A percentile compares a stretch with the other conserved stretches of the same genome.
These are phyloP conservation scores for Fusarium nygamai DNA, from an alignment of 2,329 filamentous ascomycete species.

Conservation along the genomic window DNA sequence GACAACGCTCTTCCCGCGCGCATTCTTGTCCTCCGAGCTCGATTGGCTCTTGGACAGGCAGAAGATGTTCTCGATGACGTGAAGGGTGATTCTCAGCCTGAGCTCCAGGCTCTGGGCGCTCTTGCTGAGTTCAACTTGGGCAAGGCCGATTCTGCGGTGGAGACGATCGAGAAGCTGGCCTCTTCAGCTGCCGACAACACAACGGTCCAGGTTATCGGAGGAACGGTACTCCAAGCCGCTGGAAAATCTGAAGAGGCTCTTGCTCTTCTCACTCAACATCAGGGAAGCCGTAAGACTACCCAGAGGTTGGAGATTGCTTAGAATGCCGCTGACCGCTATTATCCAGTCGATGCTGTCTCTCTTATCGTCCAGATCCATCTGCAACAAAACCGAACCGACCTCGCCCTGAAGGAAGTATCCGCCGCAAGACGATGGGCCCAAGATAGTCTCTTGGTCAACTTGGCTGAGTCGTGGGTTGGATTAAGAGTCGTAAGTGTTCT, in stretches of 20 bases:
- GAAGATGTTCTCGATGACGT: slow-evolving; percentile 77
- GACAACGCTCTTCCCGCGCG: slow-evolving; percentile 81
- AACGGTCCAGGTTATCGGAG: slow-evolving; percentile 82
- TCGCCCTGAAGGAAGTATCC: slow-evolving; percentile 88
- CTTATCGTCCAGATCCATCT: slow-evolving; percentile 93
- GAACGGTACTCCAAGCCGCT: slow-evolving; percentile 81
- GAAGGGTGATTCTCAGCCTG: slow-evolving; percentile 72
- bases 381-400: slow-evolving; percentile 88
- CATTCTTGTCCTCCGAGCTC: slow-evolving; percentile 82
- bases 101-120: slow-evolving; percentile 79
- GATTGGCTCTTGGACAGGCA: slow-evolving; percentile 83
- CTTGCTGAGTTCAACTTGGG: slow-evolving; percentile 75
- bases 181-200: slow-evolving; percentile 75
- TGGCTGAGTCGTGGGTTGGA: slow-evolving; percentile 96
- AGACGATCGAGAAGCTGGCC: slow-evolving; percentile 73
- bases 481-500: slow-evolving; percentile 75
- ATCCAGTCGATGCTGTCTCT: slow-evolving; percentile 77
- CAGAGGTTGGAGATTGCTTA: background rate
- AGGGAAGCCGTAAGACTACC: slow-evolving; percentile 77
- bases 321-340: slow-evolving; percentile 38
- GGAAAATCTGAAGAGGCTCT: slow-evolving; percentile 89
- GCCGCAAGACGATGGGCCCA: slow-evolving; percentile 93
- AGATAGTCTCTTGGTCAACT: slow-evolving; percentile 90
- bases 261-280: slow-evolving; percentile 80
- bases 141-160: slow-evolving; percentile 69